Evolutionary conservation across 768 basidiomycete genomes (phyloP).

Genomic region (Tylopilus felleus): DNA sequence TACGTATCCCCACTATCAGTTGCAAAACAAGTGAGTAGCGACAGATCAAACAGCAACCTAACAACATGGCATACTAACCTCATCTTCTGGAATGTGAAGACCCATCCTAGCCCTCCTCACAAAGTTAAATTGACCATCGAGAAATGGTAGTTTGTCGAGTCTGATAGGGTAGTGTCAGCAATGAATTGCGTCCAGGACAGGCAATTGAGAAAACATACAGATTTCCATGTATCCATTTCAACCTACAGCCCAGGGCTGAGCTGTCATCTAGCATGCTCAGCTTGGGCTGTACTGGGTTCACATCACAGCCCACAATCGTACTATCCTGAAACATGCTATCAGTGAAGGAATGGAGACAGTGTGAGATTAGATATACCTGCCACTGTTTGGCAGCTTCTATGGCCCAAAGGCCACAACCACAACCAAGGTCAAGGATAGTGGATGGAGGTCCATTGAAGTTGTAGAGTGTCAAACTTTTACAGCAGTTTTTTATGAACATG

Average conservation of each 20-base stretch:
- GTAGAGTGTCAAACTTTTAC: constrained; percentile 49
- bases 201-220: constrained; percentile 41
- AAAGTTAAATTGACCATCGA: constrained; percentile 55
- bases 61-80: constrained; percentile 38
- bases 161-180: constrained; percentile 34
- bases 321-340: constrained; percentile 38
- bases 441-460: constrained; percentile 49
- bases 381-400: constrained; percentile 66
- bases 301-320: constrained; percentile 58
- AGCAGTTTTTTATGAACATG: constrained; percentile 55
- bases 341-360: neutral
- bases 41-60: constrained; percentile 1
- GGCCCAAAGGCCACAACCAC: constrained; percentile 69
- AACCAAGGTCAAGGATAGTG: constrained; percentile 64
- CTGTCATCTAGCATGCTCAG: constrained; percentile 35
- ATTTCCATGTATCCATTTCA: constrained; percentile 68
- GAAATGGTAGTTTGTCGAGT: constrained; percentile 63
- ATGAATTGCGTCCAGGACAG: neutral
- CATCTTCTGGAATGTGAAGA: constrained; percentile 68
- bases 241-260: constrained; percentile 45
- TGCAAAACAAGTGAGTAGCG: constrained; percentile 18
- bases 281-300: constrained; percentile 51
- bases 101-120: constrained; percentile 63
- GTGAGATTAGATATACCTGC: constrained; percentile 43
- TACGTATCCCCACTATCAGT: constrained; percentile 57